Evolutionary conservation across 257 asterid genomes (phyloP).

Genomic region (Lycium barbarum): DNA sequence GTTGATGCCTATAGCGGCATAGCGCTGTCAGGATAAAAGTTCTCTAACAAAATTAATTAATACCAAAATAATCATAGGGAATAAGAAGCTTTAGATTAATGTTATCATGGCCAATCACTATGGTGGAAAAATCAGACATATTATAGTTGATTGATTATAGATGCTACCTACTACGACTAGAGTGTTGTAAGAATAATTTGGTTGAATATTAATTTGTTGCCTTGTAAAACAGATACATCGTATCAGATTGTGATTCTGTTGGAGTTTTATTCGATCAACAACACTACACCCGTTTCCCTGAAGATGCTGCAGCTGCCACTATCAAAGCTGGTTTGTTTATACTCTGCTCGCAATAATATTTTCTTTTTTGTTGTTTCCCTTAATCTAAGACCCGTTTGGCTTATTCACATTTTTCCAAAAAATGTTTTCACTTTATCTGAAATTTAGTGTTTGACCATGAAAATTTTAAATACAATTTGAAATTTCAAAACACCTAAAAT

Average conservation of each 20-base stretch:
- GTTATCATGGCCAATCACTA: not conserved
- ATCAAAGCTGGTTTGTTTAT: constrained; percentile 72
- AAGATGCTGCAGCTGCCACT: constrained; percentile 75
- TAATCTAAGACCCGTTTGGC: too few species aligned
- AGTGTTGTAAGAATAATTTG: not conserved
- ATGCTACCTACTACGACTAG: not conserved
- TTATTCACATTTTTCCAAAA: too few species aligned
- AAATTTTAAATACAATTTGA: too few species aligned
- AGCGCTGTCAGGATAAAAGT: not conserved
- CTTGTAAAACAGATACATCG: constrained; percentile 61
- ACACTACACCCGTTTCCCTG: constrained; percentile 75
- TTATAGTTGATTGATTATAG: not conserved
- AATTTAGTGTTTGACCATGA: too few species aligned
- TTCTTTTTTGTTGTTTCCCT: too few species aligned
- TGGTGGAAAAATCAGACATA: not conserved
- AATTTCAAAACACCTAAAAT: too few species aligned
- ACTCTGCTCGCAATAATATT: too few species aligned
- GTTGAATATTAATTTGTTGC: not conserved
- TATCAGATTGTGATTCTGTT: constrained; percentile 91
- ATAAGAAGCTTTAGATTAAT: not conserved
- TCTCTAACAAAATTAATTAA: constrained; percentile 9
- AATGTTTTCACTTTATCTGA: too few species aligned
- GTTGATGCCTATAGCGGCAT: not conserved
- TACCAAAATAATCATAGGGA: not conserved
- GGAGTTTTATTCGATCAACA: constrained; percentile 62